Evolutionary conservation across 352 stramenopile genomes (phyloP), one percentile per base, ranked within the genome.

Genomic region (Pythium myriotylum): DNA sequence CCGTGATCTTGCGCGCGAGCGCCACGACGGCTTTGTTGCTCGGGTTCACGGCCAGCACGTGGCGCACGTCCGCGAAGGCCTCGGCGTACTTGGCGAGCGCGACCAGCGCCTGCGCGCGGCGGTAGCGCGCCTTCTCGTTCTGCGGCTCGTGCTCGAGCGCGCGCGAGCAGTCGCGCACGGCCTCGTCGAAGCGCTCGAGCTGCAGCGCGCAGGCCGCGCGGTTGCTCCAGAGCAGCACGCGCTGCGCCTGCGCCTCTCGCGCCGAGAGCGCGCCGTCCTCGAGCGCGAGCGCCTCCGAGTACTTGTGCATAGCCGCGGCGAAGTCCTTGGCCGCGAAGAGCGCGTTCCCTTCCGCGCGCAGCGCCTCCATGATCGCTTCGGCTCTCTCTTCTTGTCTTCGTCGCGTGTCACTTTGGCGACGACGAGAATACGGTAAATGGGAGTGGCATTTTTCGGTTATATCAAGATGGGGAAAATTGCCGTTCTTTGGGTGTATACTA

Each of bases 71-170:
- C 43, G 74, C 67, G 65, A 92, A 92, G 10, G 81, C 80, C 42
- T 86, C 62, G 49, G 84, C 80, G 47, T 89, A 72, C 60, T 86
- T 83, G 13, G 80, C 79, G 23, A 91, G 49, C 2, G 71, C 86
- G 61, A 92, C 73, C 49, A 84, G 70, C 29, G 81, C 86, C 66
- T 93, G 86, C 5, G 84, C 86, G 47, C 86, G 77, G 43, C 86
- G 82, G 52, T 93, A 95, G 7, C 82, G 77, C 17, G 86, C 84
- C 61, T 95, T 95, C 43, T 85, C 77, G 55, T 91, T 95, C 23
- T 77, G 62, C 16, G 72, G 52, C 3, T 88, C 79, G 16, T 71
- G 49, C 2, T 51, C 60, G 27, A 95, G 68, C 39, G 76, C 84
- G 19, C 56, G 48, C 5, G 73, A 77, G 66, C 84, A 92, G 62